A percentile compares a stretch with the other conserved stretches of the same genome.
These are phyloP conservation scores for Podaxis carcinomalis DNA, from an alignment of 768 basidiomycete species.

Conservation along the genomic window DNA sequence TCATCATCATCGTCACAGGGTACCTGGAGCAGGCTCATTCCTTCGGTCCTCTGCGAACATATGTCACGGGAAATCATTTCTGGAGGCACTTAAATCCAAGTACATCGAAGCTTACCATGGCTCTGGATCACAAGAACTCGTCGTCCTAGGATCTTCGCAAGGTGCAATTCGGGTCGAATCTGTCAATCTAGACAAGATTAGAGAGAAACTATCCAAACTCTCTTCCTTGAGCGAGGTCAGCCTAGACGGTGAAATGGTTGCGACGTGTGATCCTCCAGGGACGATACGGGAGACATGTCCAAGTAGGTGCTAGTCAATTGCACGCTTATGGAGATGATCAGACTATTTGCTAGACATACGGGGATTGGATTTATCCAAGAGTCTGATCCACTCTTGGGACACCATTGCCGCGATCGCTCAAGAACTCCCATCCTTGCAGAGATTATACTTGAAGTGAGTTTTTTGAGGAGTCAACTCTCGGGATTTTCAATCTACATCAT, in stretches of 20 bases:
- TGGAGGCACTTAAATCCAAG: constrained; percentile 68
- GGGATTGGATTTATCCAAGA: constrained; percentile 79
- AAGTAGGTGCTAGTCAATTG: constrained; percentile 42
- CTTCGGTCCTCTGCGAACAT: constrained; percentile 65
- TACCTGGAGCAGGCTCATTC: constrained; percentile 70
- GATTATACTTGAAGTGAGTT: constrained; percentile 76
- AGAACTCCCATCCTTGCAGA: constrained; percentile 58
- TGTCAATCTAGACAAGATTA: constrained; percentile 75
- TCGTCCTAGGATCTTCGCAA: constrained; percentile 76
- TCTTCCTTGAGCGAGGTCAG: constrained; percentile 73
- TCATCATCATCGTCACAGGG: constrained; percentile 31
- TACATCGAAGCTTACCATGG: constrained; percentile 69
- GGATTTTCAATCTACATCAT: constrained; percentile 14
- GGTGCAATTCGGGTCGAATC: constrained; percentile 86
- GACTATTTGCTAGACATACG: constrained; percentile 50
- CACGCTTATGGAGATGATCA: not conserved
- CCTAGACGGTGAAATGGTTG: constrained; percentile 65
- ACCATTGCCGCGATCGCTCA: constrained; percentile 55
- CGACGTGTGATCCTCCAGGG: constrained; percentile 42
- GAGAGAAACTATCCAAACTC: constrained; percentile 63
- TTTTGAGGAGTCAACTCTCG: constrained; percentile 8
- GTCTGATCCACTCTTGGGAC: constrained; percentile 70
- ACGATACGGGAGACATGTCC: constrained; percentile 56
- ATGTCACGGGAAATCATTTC: constrained; percentile 64
- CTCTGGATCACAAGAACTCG: constrained; percentile 48